Evolutionary conservation across 1,284 basidiomycete species (phyloP).

Genomic region (Cerioporus squamosus): DNA sequence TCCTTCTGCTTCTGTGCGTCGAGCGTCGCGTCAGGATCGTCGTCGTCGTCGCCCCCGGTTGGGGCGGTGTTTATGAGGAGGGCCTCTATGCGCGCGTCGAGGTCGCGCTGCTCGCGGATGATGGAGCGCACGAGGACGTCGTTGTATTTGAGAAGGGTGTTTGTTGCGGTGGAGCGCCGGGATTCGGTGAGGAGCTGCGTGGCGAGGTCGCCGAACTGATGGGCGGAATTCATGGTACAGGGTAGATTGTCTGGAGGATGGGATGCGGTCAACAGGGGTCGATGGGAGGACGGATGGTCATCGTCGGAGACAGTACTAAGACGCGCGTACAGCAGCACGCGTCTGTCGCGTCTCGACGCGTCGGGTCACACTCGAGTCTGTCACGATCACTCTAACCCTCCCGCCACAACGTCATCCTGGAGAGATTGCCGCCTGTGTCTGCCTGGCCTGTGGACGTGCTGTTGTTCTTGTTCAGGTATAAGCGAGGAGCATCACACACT

Average conservation of each 20-base stretch:
- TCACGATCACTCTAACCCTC: not conserved
- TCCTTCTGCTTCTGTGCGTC: slow-evolving; percentile 1
- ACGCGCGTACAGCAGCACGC: not conserved
- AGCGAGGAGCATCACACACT: too few species aligned
- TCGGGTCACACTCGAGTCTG: slow-evolving; percentile 6
- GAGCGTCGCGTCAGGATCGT: slow-evolving; percentile 24
- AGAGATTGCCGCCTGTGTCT: not conserved
- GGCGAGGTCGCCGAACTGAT: slow-evolving; percentile 83
- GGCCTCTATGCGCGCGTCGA: slow-evolving; percentile 65
- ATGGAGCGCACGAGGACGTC: slow-evolving; percentile 85
- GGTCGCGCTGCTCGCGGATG: slow-evolving; percentile 90
- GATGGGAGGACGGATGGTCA: too few species aligned
- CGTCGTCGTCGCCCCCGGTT: slow-evolving; percentile 44
- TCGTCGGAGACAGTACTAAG: too few species aligned
- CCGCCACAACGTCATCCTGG: not conserved
- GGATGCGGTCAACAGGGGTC: not conserved
- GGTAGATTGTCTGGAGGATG: not conserved
- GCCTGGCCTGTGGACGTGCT: too few species aligned
- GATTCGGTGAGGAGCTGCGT: slow-evolving; percentile 89
- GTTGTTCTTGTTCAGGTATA: too few species aligned
- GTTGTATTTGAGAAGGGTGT: slow-evolving; percentile 91
- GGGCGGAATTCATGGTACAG: slow-evolving; percentile 33
- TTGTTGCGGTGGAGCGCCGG: slow-evolving; percentile 80
- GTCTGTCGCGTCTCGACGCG: slow-evolving; percentile 2
- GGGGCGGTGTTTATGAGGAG: slow-evolving; percentile 46